Evolutionary conservation across 257 asterid species (phyloP).

Genomic region (Ballota nigra): DNA sequence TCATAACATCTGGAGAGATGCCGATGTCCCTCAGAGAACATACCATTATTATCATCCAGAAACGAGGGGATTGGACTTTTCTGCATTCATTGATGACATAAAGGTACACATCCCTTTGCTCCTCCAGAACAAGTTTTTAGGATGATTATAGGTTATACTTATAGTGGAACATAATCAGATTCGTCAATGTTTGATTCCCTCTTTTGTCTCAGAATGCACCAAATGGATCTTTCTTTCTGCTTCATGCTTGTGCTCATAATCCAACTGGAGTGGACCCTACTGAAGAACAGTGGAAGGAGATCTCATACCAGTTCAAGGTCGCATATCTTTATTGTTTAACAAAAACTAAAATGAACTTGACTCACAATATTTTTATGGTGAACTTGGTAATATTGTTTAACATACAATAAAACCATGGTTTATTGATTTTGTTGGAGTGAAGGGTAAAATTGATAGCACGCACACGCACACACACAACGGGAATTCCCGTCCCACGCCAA

Average conservation of each 20-base stretch:
- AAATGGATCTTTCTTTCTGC: conserved; percentile 83
- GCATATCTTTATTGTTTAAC: too few relatives aligned
- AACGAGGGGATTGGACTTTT: conserved; percentile 83
- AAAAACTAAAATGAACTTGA: too few relatives aligned
- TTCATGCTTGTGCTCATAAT: conserved; percentile 99
- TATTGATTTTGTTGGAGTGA: too few relatives aligned
- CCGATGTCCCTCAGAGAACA: conserved; percentile 79
- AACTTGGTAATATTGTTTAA: too few relatives aligned
- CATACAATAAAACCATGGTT: too few relatives aligned
- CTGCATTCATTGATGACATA: conserved; percentile 77
- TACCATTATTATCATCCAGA: conserved; percentile 92
- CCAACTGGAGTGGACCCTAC: conserved; percentile 99
- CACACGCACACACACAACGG: too few relatives aligned
- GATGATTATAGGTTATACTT: not conserved
- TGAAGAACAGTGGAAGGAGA: conserved; percentile 97
- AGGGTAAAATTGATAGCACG: too few relatives aligned
- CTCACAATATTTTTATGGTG: too few relatives aligned
- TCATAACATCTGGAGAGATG: conserved; percentile 99
- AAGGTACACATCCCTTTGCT: conserved; percentile 44
- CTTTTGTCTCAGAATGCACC: conserved; percentile 73
- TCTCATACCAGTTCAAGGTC: conserved; percentile 87
- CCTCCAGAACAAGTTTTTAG: conserved; percentile 1
- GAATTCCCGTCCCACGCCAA: too few relatives aligned
- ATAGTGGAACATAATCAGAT: not conserved
- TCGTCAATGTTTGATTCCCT: not conserved